Base-by-base conservation (phyloP, 495 filamentous ascomycete genomes). In the Talaromyces thailandensis region DNA sequence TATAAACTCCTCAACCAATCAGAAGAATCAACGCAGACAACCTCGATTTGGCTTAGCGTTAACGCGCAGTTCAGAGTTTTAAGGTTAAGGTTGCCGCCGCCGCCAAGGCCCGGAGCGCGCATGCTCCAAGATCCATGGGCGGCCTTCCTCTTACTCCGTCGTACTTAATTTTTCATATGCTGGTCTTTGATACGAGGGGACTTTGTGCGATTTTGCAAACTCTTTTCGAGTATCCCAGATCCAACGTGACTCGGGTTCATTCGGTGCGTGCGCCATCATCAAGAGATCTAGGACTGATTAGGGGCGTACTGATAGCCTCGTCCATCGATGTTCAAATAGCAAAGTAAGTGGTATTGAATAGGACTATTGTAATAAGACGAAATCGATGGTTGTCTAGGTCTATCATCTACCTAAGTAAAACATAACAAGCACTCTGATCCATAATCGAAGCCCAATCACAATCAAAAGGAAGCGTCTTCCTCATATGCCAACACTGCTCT, bases 381-480 rank as follows among this genome's bases (percentile, higher is more conserved):
- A n/a, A n/a, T n/a, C n/a, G n/a, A n/a, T n/a, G n/a, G n/a, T 40
- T 40, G 16, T n/a, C 28, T 14, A 9, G 18, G 18, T 52, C 48
- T 53, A 53, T 52, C 1, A 21, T 48, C 62, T 32, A 21, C 69
- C 69, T 45, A 61, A 61, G 58, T 16, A 61, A 45, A 50, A 29
- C 28, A 50, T 48, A 61, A 26, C 37, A 26, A 48, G 31, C 29
- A 21, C 35, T 28, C 24, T 61, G 37, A 40, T 61, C 35, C 58
- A 61, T 61, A 21, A 50, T 50, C 24, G 58, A 21, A 61, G 37
- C 37, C 58, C 58, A 61, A 45, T 61, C 58, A 50, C 31, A 60
- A 3, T 61, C 37, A 28, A 26, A 48, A 16, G 23, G 37, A 48
- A 28, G 4, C 3, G 9, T 29, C 35, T 61, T 61, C 58, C 58